Evolutionary conservation across 192 early-diverging fungal species (phyloP), one percentile per base, ranked within the genome.

Genomic region (Linnemannia exigua): DNA sequence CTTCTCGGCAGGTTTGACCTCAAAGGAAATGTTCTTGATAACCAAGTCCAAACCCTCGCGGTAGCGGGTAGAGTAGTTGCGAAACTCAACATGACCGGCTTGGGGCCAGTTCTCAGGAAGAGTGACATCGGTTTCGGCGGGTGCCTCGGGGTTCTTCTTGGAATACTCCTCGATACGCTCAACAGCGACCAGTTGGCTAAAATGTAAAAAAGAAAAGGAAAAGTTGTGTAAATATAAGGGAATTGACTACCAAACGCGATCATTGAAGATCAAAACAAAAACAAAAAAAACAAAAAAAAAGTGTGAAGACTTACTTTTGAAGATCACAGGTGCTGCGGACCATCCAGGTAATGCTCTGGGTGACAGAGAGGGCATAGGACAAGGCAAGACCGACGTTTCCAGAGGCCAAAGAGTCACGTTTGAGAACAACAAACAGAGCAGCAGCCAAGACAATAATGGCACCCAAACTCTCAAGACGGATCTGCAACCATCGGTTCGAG

Each of bases 391-490:
- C 96, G 74, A 97, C 91, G 17, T 93, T 77, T 3, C 92, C 92
- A 20, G 96, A 88, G 31, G 88, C 80, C 52, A 96, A 74, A 67
- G 87, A 87, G 33, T 92, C 87, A 38, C 93, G 82, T 19, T 88
- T 84, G 5, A 94, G 58, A 1, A 98, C 86, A 16, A 95, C 94
- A 74, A 98, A 92, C 7, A 95, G 38, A 11, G 93, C 92, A 0
- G 96, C 94, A 25, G 91, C 94, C 67, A 99, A 91, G 47, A 97
- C 94, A 25, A 98, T 87, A 9, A 92, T 37, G 20, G 92, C 91
- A n/a, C 94, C 95, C n/a, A 99, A 79, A 2, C 91, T 69, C 83
- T 99, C 97, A n/a, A 98, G 90, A 5, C 98, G 94, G 70, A 98
- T 67, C 36, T 91, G 92, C 38, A 94, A 86, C 94, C 94, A 95